A percentile compares a stretch with the other conserved stretches of the same genome.
Conservation (phyloP, 176 grass and related monocot species). For the Coix lacrymajobi region DNA sequence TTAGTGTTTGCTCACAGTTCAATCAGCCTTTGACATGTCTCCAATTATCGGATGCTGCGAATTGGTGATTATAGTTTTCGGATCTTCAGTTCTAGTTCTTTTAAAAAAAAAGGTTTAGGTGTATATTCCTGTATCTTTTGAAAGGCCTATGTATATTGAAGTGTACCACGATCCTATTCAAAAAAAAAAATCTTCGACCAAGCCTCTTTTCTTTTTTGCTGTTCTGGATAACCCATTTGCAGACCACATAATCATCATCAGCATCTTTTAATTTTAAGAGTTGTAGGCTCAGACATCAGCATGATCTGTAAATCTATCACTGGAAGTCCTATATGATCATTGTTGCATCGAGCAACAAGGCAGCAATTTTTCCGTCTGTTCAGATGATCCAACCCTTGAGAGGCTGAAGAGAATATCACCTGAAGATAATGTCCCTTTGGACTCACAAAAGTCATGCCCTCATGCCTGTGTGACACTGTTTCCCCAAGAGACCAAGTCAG, state of each 20-base stretch:
- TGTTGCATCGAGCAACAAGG: not conserved
- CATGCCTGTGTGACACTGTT: slow-evolving; percentile 14
- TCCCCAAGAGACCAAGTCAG: slow-evolving; percentile 1
- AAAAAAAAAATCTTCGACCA: not conserved
- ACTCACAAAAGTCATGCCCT: slow-evolving; percentile 37
- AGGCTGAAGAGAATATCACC: slow-evolving; percentile 8
- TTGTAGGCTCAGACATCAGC: not conserved
- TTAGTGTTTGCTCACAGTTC: not conserved
- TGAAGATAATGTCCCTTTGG: slow-evolving; percentile 25
- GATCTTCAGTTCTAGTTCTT: not conserved
- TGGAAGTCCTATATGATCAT: not conserved
- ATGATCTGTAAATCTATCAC: not conserved
- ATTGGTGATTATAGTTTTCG: not conserved
- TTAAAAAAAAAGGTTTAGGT: not conserved
- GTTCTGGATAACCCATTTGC: not conserved
- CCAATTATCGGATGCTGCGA: not conserved
- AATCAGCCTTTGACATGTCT: not conserved
- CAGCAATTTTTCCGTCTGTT: slow-evolving; percentile 1
- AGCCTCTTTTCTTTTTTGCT: not conserved
- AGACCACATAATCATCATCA: not conserved
- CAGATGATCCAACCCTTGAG: not conserved
- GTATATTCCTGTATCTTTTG: not conserved
- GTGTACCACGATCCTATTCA: not conserved
- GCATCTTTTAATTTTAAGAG: not conserved
- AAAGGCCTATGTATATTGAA: not conserved